Evolutionary conservation across 805 yeast species (phyloP).

Genomic region (Saccharomycopsis selenospora): DNA sequence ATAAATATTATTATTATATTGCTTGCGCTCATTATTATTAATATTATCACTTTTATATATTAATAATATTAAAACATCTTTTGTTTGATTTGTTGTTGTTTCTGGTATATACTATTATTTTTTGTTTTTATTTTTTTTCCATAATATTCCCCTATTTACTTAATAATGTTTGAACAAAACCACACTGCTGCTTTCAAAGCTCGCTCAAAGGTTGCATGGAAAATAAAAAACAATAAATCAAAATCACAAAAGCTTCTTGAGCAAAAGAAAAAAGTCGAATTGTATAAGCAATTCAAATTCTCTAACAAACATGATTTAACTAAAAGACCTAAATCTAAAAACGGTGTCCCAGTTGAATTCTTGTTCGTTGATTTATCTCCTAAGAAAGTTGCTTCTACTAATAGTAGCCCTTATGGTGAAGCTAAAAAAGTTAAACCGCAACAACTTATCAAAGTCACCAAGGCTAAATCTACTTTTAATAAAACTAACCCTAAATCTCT

Average conservation of each 20-base stretch:
- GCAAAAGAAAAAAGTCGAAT: constrained; percentile 11
- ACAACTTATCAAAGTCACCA: not conserved
- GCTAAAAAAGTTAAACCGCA: not conserved
- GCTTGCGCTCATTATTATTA: too few species aligned
- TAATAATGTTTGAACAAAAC: not conserved
- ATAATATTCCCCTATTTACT: too few species aligned
- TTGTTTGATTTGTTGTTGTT: too few species aligned
- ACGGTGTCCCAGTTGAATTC: constrained; percentile 29
- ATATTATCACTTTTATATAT: too few species aligned
- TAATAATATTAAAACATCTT: too few species aligned
- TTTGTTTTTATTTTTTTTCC: too few species aligned
- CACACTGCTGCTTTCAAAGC: not conserved
- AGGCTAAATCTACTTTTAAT: not conserved
- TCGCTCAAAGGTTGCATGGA: constrained; percentile 12
- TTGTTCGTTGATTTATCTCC: constrained; percentile 28
- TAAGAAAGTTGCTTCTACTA: constrained; percentile 5
- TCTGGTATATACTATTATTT: too few species aligned
- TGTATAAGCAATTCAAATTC: constrained; percentile 16
- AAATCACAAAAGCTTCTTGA: not conserved
- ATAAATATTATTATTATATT: too few species aligned
- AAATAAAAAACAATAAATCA: constrained; percentile 1
- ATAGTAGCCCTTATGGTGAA: not conserved
- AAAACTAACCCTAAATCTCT: not conserved
- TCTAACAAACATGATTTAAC: constrained; percentile 12
- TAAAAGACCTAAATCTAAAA: constrained; percentile 29